Evolutionary conservation across 306 rosid species (phyloP).

Genomic region (Carpinus viminea): DNA sequence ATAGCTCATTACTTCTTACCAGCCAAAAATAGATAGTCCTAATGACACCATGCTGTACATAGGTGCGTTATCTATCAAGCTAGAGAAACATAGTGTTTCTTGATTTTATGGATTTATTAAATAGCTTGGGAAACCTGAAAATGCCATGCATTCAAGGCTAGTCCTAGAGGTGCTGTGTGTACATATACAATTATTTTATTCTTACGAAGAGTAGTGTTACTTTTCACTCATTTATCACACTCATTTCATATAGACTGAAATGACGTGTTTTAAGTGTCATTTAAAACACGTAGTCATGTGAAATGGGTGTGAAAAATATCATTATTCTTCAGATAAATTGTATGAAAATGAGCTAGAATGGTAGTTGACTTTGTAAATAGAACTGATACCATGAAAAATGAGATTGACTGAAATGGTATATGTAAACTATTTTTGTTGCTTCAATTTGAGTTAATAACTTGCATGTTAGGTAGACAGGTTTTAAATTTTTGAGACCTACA

Average conservation of each 20-base stretch:
- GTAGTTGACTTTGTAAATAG: neutral
- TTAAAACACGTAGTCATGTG: no score
- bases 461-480: no score
- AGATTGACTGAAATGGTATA: neutral
- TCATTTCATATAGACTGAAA: no score
- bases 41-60: constrained; percentile 4
- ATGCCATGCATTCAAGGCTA: neutral
- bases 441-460: neutral
- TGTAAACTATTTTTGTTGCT: neutral
- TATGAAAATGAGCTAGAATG: neutral
- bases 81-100: neutral
- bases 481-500: no score
- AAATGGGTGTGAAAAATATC: no score
- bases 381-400: neutral
- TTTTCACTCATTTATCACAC: no score
- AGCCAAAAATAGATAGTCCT: constrained; percentile 40
- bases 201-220: neutral
- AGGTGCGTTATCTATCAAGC: constrained; percentile 1
- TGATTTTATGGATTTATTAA: neutral
- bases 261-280: no score
- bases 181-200: neutral
- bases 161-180: no score
- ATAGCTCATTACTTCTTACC: constrained; percentile 73
- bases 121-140: neutral
- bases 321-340: no score